These are phyloP conservation scores for Thermomyces lanuginosus DNA, from an alignment of 2,329 filamentous ascomycete genomes.

Conservation along the genomic window DNA sequence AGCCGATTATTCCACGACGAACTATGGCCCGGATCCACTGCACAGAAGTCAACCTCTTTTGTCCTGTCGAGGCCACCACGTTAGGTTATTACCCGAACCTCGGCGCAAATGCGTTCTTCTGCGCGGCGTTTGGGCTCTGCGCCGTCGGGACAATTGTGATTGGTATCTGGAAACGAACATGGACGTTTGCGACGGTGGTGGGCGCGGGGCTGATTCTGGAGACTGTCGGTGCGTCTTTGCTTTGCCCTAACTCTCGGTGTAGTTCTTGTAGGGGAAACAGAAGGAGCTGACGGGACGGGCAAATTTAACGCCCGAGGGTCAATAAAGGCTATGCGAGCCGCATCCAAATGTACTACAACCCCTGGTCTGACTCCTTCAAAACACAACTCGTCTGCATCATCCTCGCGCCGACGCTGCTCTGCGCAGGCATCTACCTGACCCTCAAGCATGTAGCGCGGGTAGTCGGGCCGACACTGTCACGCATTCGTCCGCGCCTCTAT, in stretches of 20 bases:
- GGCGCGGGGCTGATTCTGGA: conserved; percentile 30
- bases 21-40: too few relatives aligned
- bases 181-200: conserved; percentile 34
- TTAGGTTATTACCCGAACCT: conserved; percentile 35
- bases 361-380: conserved; percentile 31
- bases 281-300: too few relatives aligned
- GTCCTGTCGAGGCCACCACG: conserved; percentile 24
- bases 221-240: conserved; percentile 17
- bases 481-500: conserved; percentile 29
- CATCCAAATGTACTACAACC: conserved; percentile 32
- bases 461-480: conserved; percentile 30
- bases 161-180: conserved; percentile 33
- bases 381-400: conserved; percentile 21
- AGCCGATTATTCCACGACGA: too few relatives aligned
- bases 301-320: not conserved
- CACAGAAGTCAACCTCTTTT: conserved; percentile 16
- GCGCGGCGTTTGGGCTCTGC: conserved; percentile 30
- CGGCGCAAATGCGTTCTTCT: conserved; percentile 31
- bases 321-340: conserved; percentile 32
- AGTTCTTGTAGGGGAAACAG: too few relatives aligned
- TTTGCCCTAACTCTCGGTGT: not conserved
- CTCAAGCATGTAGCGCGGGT: conserved; percentile 42
- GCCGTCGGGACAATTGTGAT: conserved; percentile 30
- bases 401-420: conserved; percentile 34
- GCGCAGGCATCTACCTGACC: conserved; percentile 47